Base-by-base conservation (phyloP, 2,329 filamentous ascomycete species). In the Trichoderma sp. region DNA sequence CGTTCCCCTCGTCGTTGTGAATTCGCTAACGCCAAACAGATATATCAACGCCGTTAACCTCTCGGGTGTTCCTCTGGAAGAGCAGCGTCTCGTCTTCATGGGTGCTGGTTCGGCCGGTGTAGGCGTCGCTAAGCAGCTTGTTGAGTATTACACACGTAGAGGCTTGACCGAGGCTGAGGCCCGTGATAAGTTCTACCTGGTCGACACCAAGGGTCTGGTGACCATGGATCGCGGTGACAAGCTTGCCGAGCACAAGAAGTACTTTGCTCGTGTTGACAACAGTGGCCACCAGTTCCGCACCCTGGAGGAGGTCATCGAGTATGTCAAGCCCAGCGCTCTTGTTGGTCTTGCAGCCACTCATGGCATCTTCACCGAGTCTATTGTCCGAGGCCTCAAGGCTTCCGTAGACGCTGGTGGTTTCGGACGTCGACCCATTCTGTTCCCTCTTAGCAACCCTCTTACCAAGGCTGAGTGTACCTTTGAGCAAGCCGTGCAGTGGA, bases 391-490 rank as follows among this genome's bases (percentile, higher is more conserved):
- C n/a, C 82, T 90, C 71, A 89, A 90, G 82, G 83, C 83, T 5
- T 89, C 87, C 1, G 87, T 90, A 39, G 87, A 90, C 72, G 82
- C 85, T 46, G 85, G 87, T 60, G 88, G 88, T 60, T 77, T 88
- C 73, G 94, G 94, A 80, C 88, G 94, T 71, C 86, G 89, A 72
- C 94, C 96, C 71, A 95, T 97, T 77, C 91, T 97, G 76, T 98
- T 99, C 89, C 95, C 95, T 66, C 90, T 99, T 54, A 97, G 93
- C 81, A 98, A 99, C 84, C 96, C 96, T 60, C 90, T 94, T 63
- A 94, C 91, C 82, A 97, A 98, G 85, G 96, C 95, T 10, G 96
- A 99, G 83, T 98, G 96, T 84, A 97, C 93, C 18, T 98, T 96
- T 76, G 94, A 97, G 84, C 92, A 96, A 77, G 96, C 96, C 18